Percentiles rank a stretch among this genome's conserved stretches.
phyloP scores from a whole-genome alignment of 1,284 basidiomycete species.

The Cryptococcus sp. region DNA sequence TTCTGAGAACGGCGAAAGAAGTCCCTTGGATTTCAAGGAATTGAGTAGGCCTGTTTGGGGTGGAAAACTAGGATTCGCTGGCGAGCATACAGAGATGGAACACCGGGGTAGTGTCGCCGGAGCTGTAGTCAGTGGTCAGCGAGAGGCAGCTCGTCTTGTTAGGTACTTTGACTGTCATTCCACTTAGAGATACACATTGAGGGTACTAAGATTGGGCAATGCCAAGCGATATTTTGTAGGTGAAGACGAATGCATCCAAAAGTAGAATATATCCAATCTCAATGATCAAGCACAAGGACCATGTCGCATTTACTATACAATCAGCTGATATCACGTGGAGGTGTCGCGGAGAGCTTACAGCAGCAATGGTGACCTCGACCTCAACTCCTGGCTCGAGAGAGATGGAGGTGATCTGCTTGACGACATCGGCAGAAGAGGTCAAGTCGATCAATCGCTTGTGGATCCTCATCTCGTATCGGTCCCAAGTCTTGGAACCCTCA shows the following conservation, averaged over 20 bases:
- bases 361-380: slow-evolving; percentile 97
- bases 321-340: neutral
- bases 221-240: too few relatives aligned
- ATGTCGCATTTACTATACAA: neutral
- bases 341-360: slow-evolving; percentile 16
- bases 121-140: slow-evolving; percentile 48
- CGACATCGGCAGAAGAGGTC: slow-evolving; percentile 96
- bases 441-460: slow-evolving; percentile 99
- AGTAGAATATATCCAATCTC: neutral
- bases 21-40: slow-evolving; percentile 52
- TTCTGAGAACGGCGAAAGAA: slow-evolving; percentile 37
- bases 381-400: slow-evolving; percentile 98
- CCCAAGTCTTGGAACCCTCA: slow-evolving; percentile 99
- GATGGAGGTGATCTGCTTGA: slow-evolving; percentile 99
- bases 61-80: slow-evolving; percentile 52
- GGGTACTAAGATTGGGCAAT: too few relatives aligned
- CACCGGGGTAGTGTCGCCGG: slow-evolving; percentile 51
- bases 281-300: neutral
- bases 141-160: slow-evolving; percentile 47
- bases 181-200: too few relatives aligned
- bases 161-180: slow-evolving; percentile 20
- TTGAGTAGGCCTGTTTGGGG: slow-evolving; percentile 49
- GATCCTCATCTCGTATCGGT: slow-evolving; percentile 97
- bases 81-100: slow-evolving; percentile 54
- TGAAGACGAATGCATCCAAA: neutral